phyloP scores from a whole-genome alignment of 192 early-diverging fungal genomes.

The Coemansia guatemalensis region DNA sequence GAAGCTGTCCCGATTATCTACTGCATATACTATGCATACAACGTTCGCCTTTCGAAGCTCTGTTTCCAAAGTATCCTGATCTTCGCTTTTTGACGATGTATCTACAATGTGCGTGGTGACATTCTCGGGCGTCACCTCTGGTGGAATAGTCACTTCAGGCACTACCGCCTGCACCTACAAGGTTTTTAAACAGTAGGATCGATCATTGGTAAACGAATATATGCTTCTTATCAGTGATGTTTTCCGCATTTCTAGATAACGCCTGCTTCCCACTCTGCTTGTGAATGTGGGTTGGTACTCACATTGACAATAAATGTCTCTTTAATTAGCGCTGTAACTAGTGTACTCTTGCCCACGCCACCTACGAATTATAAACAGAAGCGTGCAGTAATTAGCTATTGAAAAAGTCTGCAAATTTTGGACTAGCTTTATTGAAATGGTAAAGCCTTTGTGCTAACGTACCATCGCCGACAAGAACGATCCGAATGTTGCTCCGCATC shows the following conservation, averaged over 20 bases:
- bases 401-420: background rate
- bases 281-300: constrained; percentile 2
- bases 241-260: too few species aligned
- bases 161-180: constrained; percentile 82
- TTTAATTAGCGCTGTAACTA: constrained; percentile 96
- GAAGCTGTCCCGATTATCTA: constrained; percentile 83
- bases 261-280: too few species aligned
- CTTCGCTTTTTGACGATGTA: constrained; percentile 83
- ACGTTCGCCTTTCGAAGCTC: constrained; percentile 98
- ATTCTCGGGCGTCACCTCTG: constrained; percentile 94
- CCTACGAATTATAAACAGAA: constrained; percentile 38
- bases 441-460: constrained; percentile 21
- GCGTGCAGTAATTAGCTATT: background rate
- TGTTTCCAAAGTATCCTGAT: constrained; percentile 82
- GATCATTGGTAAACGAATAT: too few species aligned
- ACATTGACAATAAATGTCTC: constrained; percentile 95
- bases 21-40: constrained; percentile 96
- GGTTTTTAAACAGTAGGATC: background rate
- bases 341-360: constrained; percentile 93
- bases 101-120: constrained; percentile 98
- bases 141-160: constrained; percentile 99
- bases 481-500: constrained; percentile 88
- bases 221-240: too few species aligned
- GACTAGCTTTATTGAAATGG: background rate
- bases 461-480: constrained; percentile 92